A percentile compares a stretch with the other conserved stretches of the same genome.
Evolutionary conservation across 2,329 filamentous ascomycete species (phyloP).

Genomic region (Rutstroemia sp.): DNA sequence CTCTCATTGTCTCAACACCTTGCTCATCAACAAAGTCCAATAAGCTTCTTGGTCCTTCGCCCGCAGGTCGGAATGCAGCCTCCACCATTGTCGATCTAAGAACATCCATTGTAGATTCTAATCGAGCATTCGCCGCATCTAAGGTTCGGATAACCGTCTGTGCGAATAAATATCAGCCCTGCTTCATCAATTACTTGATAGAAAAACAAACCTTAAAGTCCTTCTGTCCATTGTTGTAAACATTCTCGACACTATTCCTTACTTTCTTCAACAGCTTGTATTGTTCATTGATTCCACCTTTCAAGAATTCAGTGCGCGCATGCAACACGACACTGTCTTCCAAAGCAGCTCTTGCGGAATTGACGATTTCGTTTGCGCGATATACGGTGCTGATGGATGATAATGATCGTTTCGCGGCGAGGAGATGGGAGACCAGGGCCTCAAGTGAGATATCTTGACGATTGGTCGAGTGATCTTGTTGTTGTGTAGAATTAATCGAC

Average conservation of each 20-base stretch:
- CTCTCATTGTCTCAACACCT: constrained; percentile 57
- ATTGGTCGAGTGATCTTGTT: constrained; percentile 16
- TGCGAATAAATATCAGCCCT: constrained; percentile 9
- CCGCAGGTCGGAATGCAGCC: constrained; percentile 50
- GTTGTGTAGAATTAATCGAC: constrained; percentile 19
- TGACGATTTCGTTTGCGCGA: constrained; percentile 81
- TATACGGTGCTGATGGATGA: constrained; percentile 77
- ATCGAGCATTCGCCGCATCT: constrained; percentile 56
- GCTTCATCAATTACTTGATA: constrained; percentile 8
- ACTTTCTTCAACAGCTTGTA: constrained; percentile 44
- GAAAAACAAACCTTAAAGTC: constrained; percentile 41
- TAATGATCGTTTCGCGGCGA: constrained; percentile 80
- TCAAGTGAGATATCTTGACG: constrained; percentile 48
- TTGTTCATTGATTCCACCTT: constrained; percentile 52
- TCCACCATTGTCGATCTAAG: constrained; percentile 60
- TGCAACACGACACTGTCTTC: constrained; percentile 71
- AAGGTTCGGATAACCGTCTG: constrained; percentile 53
- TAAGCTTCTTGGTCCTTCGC: constrained; percentile 53
- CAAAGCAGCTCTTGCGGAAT: constrained; percentile 63
- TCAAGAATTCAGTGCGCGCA: constrained; percentile 62
- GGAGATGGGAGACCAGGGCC: constrained; percentile 72
- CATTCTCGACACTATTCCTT: constrained; percentile 43
- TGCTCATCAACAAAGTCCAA: constrained; percentile 72
- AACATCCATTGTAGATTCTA: constrained; percentile 59
- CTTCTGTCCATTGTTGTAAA: constrained; percentile 49